phyloP scores from a whole-genome alignment of 1,284 basidiomycete species.

The Pseudozyma hubeiensis region DNA sequence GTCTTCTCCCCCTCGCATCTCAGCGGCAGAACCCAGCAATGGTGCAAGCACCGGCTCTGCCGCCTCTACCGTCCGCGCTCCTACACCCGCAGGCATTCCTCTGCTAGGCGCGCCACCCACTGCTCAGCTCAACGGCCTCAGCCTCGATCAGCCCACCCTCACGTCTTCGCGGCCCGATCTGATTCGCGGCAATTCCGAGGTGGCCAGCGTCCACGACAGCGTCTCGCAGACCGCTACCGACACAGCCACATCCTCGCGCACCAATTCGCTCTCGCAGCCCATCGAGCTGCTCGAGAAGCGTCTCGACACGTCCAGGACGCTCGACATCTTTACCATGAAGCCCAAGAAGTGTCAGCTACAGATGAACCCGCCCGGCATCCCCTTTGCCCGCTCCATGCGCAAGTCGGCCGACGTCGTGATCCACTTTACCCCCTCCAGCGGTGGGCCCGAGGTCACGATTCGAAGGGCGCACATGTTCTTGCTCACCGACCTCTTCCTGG shows the following conservation, averaged over 20 bases:
- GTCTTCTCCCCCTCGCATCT: slow-evolving; percentile 9
- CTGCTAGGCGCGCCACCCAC: slow-evolving; percentile 23
- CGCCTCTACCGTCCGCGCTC: slow-evolving; percentile 17
- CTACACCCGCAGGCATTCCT: slow-evolving; percentile 27
- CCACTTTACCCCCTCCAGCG: slow-evolving; percentile 79
- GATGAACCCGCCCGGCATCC: slow-evolving; percentile 82
- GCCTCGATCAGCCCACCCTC: slow-evolving; percentile 16
- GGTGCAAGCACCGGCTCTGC: slow-evolving; percentile 4
- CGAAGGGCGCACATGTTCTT: slow-evolving; percentile 85
- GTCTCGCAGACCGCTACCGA: slow-evolving; percentile 19
- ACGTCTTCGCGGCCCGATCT: slow-evolving; percentile 31
- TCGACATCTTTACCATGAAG: slow-evolving; percentile 96
- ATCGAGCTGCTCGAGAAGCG: slow-evolving; percentile 80
- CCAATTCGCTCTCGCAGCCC: slow-evolving; percentile 40
- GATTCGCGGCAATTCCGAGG: slow-evolving; percentile 40
- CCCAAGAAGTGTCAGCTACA: slow-evolving; percentile 89
- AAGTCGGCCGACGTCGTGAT: slow-evolving; percentile 81
- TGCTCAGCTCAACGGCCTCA: slow-evolving; percentile 27
- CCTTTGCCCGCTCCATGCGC: slow-evolving; percentile 83
- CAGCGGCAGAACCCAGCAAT: slow-evolving; percentile 14
- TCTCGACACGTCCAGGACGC: slow-evolving; percentile 80
- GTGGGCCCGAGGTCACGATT: slow-evolving; percentile 74
- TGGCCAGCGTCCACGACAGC: slow-evolving; percentile 33
- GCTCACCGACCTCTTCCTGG: slow-evolving; percentile 88
- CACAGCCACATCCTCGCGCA: slow-evolving; percentile 22